Percentiles rank a stretch among this genome's conserved stretches.
Conservation (phyloP, 768 basidiomycete species). For the Paxillus involutus region DNA sequence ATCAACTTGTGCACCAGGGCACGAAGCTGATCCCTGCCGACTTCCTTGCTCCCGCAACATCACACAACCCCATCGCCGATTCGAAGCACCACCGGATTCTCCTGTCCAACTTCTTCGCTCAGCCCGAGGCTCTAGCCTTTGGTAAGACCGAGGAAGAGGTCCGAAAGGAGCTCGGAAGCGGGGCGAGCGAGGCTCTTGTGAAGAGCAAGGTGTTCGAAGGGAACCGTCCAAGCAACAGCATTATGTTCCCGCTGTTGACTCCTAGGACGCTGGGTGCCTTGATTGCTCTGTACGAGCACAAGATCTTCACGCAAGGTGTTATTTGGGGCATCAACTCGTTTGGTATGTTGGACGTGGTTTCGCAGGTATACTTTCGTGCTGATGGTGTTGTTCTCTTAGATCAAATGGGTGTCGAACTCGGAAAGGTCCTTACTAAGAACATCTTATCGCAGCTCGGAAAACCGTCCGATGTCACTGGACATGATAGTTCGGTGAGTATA, state of each 20-base stretch:
- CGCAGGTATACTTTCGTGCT: neutral
- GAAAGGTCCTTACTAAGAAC: constrained; percentile 95
- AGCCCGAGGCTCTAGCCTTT: constrained; percentile 96
- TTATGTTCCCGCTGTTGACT: constrained; percentile 91
- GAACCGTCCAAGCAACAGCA: constrained; percentile 94
- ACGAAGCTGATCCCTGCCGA: constrained; percentile 91
- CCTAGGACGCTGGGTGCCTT: constrained; percentile 86
- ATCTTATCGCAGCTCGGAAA: constrained; percentile 87
- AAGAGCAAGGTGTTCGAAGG: constrained; percentile 99
- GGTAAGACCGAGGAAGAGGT: constrained; percentile 96
- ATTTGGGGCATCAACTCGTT: constrained; percentile 99
- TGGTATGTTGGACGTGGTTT: constrained; percentile 47
- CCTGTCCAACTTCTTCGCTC: constrained; percentile 97
- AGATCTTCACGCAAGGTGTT: constrained; percentile 97
- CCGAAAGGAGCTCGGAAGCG: constrained; percentile 59
- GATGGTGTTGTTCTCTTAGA: constrained; percentile 43
- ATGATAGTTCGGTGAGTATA: constrained; percentile 74
- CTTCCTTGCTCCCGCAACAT: constrained; percentile 86
- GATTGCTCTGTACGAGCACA: constrained; percentile 95
- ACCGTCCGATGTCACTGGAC: constrained; percentile 77
- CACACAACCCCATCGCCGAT: constrained; percentile 83
- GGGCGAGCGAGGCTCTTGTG: constrained; percentile 79
- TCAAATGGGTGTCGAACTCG: constrained; percentile 99
- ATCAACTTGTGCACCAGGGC: constrained; percentile 94
- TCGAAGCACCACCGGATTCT: constrained; percentile 98